Evolutionary conservation across 495 filamentous ascomycete genomes (phyloP).

Genomic region (Aspergillus egyptiacus): DNA sequence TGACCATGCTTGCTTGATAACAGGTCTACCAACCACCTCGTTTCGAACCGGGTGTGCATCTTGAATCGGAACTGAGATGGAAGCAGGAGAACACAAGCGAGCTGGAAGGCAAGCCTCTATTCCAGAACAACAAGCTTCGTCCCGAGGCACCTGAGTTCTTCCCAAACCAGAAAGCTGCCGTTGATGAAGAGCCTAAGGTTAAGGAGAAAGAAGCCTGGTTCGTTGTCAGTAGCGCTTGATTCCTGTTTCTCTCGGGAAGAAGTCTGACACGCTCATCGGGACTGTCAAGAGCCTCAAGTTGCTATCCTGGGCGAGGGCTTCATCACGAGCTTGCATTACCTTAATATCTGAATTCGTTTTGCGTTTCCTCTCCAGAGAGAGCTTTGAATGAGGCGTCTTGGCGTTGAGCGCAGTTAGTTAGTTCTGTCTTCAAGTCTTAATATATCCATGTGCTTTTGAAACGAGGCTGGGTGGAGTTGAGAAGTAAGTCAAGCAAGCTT

Average conservation of each 20-base stretch:
- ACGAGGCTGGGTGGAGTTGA: no score
- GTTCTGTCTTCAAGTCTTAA: no score
- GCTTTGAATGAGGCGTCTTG: background rate
- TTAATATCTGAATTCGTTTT: background rate
- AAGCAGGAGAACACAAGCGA: background rate
- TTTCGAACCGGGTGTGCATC: background rate
- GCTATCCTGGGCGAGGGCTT: no score
- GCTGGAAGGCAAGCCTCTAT: background rate
- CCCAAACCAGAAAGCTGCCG: conserved; percentile 5
- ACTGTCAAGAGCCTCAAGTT: background rate
- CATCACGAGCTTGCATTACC: background rate
- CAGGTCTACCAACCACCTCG: conserved; percentile 7
- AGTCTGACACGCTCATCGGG: background rate
- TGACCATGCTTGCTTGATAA: background rate
- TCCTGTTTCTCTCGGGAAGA: background rate
- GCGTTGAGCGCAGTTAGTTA: background rate
- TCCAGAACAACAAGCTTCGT: conserved; percentile 9
- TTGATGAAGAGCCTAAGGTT: background rate
- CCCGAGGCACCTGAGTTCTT: conserved; percentile 23
- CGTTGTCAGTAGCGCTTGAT: conserved; percentile 10
- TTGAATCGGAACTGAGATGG: background rate
- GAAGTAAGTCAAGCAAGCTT: no score
- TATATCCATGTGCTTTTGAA: no score
- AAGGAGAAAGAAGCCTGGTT: conserved; percentile 9
- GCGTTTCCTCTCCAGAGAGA: background rate